Evolutionary conservation across 1,139 yeast genomes (phyloP), one percentile per base, ranked within the genome.

Genomic region (Casaregolazyma suthepensis): DNA sequence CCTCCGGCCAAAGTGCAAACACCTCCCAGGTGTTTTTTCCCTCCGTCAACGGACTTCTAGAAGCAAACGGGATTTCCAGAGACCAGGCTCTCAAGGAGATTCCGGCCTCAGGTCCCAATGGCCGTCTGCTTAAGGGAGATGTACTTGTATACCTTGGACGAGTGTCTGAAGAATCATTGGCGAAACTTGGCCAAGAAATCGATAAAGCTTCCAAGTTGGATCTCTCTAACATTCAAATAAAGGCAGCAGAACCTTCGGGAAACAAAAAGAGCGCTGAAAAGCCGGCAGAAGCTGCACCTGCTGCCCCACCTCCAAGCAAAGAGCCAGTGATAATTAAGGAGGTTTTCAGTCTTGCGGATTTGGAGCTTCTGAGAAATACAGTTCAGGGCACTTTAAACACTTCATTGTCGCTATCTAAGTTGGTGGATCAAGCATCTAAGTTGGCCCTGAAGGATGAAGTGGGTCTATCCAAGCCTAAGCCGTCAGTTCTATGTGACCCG

Each of bases 61-160:
- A 78, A 48, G 75, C 76, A 55, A 77, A 88, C 65, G 70, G 77
- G 53, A 81, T 93, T 57, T 77, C 91, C 1, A 70, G 71, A 54
- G 84, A 80, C 47, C 90, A 85, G 17, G 96, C 96, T 0, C 61
- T 87, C 35, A 67, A 72, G 18, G 81, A 84, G 60, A 88, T 93
- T 61, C 76, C 80, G 38, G 95, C 97, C 6, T 78, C 96, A 1
- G 99, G 98, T 13, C 95, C 96, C 40, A 78, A 82, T 56, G 98
- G 97, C 18, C 80, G 96, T 64, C 69, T 93, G 50, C 76, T 90
- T 60, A 87, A 87, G 73, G 98, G 98, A 58, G 99, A 93, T 68
- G 89, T 91, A 1, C 77, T 91, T 61, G 94, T 96, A 0, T 83
- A 81, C 66, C 68, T 91, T 54, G 97, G 98, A 26, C 69, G 79